Conservation (phyloP, 805 yeast species). For the Sporopachydermia lactativora region DNA sequence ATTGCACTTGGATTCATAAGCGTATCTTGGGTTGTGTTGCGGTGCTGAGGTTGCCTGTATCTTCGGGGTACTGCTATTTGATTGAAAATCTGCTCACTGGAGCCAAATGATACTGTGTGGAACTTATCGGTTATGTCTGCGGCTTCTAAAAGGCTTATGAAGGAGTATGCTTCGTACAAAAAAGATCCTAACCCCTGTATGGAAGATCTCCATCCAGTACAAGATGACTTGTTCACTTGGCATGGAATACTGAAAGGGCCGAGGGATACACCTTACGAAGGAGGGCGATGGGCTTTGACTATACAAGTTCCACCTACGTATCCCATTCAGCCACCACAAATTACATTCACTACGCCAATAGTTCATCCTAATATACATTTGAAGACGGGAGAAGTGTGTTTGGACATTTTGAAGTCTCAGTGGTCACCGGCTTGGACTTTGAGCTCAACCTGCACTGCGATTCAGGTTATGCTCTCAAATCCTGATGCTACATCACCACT, state of each 20-base stretch:
- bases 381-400: conserved; percentile 23
- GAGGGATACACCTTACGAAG: conserved; percentile 26
- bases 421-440: conserved; percentile 29
- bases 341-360: conserved; percentile 23
- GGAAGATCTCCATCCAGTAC: conserved; percentile 11
- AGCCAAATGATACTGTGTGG: too few species aligned
- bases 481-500: conserved; percentile 25
- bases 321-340: conserved; percentile 36
- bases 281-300: conserved; percentile 33
- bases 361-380: conserved; percentile 25
- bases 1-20: too few species aligned
- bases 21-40: too few species aligned
- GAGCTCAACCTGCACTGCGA: conserved; percentile 21
- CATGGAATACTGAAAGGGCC: conserved; percentile 23
- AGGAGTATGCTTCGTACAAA: conserved; percentile 15
- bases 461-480: conserved; percentile 20
- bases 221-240: conserved; percentile 15
- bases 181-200: conserved; percentile 17
- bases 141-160: conserved; percentile 13
- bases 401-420: conserved; percentile 21
- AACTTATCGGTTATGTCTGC: too few species aligned
- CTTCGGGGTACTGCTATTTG: too few species aligned
- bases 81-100: too few species aligned
- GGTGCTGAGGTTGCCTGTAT: too few species aligned
- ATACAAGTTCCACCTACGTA: conserved; percentile 27